Evolutionary conservation across 140 eudicot species (phyloP), one percentile per base, ranked within the genome.

Genomic region (Ambrosia hybrid): DNA sequence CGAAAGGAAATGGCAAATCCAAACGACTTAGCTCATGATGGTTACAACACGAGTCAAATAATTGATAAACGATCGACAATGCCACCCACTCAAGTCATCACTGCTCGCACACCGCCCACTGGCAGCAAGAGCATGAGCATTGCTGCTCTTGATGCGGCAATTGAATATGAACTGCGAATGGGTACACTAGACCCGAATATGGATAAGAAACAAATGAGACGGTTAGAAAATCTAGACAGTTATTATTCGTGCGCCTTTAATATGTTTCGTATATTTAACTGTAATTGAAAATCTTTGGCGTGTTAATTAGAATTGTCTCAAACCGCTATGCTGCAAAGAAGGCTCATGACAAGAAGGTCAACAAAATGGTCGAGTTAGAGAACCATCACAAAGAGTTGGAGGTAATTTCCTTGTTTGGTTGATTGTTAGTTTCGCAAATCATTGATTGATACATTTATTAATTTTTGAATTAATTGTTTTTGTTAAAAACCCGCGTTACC

Each of bases 321-420:
- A 77, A 77, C 16, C 81, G 81, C 43, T 70, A 70, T 53, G 81
- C 81, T 41, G 81, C 77, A 4, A 77, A 77, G 77, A 77, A 63
- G 30, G 67, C 67, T 71, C 72, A 71, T 15, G 73, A 39, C 2
- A 71, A 36, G 59, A 70, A 53, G 51, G n/a, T 61, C n/a, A 55
- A 55, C 67, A 77, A 63, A 39, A 26, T 62, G 34, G 2, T 3
- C 5, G 81, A 41, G 38, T 53, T 71, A 7, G 77, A 70, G 71
- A 52, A 51, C 16, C 26, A 52, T 30, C 49, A 21, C 34, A 52
- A 43, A 41, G 6, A 26, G 3, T 30, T 77, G 67, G 67, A 77
- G 73, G 81, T 62, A 63, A 51, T 5, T 51, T 67, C 51, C 34
- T 3, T 37, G 56, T 51, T 6, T 17, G 5, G 8, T 51, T 17